Conservation (phyloP, 1,139 yeast species). For the Candida mesenterica region DNA sequence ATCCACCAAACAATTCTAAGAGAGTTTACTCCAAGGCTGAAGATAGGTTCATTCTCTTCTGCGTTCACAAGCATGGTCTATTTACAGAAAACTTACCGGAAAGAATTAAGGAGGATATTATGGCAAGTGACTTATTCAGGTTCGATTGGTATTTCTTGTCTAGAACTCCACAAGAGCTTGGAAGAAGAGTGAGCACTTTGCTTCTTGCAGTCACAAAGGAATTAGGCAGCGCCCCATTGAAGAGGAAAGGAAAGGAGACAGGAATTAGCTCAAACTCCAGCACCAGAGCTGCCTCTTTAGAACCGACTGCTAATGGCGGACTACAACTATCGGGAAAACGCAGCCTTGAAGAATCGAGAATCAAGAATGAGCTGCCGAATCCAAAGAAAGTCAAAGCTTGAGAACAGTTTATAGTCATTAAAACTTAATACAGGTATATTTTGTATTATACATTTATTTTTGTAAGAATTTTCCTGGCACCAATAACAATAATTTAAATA, state of each 20-base stretch:
- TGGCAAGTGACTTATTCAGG: constrained; percentile 68
- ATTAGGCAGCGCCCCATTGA: constrained; percentile 62
- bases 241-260: constrained; percentile 24
- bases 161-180: constrained; percentile 79
- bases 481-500: no score
- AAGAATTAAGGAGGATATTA: constrained; percentile 71
- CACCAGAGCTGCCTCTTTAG: constrained; percentile 36
- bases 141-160: constrained; percentile 91
- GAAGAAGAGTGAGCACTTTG: constrained; percentile 78
- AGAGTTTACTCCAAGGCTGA: constrained; percentile 81
- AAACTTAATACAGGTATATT: no score
- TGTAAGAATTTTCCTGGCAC: no score
- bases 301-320: constrained; percentile 23
- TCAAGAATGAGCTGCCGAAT: not conserved
- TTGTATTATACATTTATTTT: not conserved
- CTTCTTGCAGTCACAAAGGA: constrained; percentile 79
- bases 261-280: constrained; percentile 24
- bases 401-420: no score
- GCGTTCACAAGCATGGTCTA: constrained; percentile 76
- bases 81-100: constrained; percentile 71
- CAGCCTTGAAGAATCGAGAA: not conserved
- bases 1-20: constrained; percentile 92
- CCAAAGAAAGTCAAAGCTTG: not conserved
- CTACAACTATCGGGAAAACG: no score
- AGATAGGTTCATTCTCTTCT: constrained; percentile 75